These are phyloP conservation scores for Fusarium cyanostomum DNA, from an alignment of 2,329 filamentous ascomycete species.

Conservation along the genomic window DNA sequence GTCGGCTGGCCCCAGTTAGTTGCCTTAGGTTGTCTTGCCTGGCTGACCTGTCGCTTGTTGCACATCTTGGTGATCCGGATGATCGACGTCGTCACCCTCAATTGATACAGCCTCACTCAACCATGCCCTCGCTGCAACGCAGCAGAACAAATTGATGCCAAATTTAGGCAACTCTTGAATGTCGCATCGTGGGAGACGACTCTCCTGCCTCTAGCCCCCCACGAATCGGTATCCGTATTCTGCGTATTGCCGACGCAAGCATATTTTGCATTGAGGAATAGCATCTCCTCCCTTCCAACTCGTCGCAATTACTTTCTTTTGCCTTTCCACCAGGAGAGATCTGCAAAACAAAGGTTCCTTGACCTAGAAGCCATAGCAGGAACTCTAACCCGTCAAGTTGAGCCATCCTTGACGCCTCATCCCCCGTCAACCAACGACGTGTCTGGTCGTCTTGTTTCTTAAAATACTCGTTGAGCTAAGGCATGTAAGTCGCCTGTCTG, in stretches of 20 bases:
- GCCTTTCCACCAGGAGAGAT: background rate
- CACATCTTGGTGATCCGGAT: constrained; percentile 9
- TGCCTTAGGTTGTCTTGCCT: background rate
- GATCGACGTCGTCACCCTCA: constrained; percentile 22
- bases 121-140: background rate
- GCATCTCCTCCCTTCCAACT: background rate
- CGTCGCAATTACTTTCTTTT: constrained; percentile 17
- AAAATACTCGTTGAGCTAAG: constrained; percentile 28
- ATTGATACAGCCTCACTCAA: constrained; percentile 14
- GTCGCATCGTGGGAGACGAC: constrained; percentile 5
- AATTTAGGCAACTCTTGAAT: constrained; percentile 31
- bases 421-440: constrained; percentile 5
- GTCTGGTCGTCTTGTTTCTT: constrained; percentile 20
- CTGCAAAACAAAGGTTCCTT: constrained; percentile 31
- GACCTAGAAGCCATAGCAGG: constrained; percentile 18
- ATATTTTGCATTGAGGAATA: background rate
- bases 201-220: background rate
- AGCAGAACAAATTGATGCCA: constrained; percentile 4
- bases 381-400: constrained; percentile 28
- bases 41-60: background rate
- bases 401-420: constrained; percentile 16
- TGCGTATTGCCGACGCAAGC: background rate
- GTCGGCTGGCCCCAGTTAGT: constrained; percentile 1
- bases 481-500: constrained; percentile 9
- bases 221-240: background rate